Percentiles rank a stretch among this genome's conserved stretches.
phyloP scores from a whole-genome alignment of 73 alveolate genomes.

The Stentor roeselii region DNA sequence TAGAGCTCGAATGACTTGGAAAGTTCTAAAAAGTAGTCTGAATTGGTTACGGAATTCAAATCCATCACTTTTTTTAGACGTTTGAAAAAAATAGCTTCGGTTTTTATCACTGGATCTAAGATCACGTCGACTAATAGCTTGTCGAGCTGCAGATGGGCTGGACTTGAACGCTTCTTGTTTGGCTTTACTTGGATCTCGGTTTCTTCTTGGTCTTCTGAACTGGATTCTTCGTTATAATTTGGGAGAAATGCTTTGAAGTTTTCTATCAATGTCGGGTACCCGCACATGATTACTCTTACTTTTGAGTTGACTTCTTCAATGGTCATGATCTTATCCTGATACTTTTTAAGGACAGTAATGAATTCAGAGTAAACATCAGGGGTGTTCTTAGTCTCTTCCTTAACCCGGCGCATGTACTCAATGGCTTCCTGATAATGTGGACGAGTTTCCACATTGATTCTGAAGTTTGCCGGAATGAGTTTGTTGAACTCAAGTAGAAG shows the following conservation, averaged over 20 bases:
- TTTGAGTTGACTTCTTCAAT: neutral
- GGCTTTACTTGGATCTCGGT: neutral
- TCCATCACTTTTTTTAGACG: neutral
- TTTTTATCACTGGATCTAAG: neutral
- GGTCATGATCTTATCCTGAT: neutral
- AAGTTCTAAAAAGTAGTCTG: neutral
- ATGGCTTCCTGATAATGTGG: slow-evolving; percentile 28
- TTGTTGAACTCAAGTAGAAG: neutral
- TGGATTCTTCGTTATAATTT: neutral
- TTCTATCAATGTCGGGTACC: neutral
- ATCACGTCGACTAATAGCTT: neutral
- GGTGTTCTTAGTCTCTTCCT: neutral
- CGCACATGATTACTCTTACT: neutral
- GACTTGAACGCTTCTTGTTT: neutral
- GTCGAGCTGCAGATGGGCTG: neutral
- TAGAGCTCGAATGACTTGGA: neutral
- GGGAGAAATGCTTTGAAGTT: neutral
- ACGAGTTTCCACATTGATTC: neutral
- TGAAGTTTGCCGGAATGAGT: neutral
- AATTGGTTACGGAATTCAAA: neutral
- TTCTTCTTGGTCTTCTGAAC: neutral
- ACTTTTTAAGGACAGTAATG: neutral
- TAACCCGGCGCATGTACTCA: slow-evolving; percentile 12
- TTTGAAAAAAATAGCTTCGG: neutral
- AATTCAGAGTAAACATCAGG: neutral